Percentiles rank a stretch among this genome's conserved stretches.
Evolutionary conservation across 1,284 basidiomycete genomes (phyloP).

Genomic region (Pseudozyma tsukubaensis): DNA sequence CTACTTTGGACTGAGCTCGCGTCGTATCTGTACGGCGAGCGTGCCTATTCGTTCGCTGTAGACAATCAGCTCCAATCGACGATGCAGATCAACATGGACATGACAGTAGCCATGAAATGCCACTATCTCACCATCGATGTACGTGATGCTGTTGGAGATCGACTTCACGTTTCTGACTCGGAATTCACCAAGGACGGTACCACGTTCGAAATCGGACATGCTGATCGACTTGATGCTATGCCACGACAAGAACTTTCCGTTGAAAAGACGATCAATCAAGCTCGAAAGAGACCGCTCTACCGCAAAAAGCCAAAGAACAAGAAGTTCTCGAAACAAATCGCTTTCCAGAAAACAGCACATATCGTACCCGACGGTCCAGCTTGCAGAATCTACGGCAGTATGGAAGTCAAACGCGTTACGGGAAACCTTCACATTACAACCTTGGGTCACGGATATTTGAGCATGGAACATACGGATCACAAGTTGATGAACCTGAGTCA

Average conservation of each 20-base stretch:
- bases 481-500: slow-evolving; percentile 89
- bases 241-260: slow-evolving; percentile 59
- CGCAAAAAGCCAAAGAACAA: slow-evolving; percentile 39
- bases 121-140: slow-evolving; percentile 82
- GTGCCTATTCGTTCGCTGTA: slow-evolving; percentile 68
- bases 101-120: slow-evolving; percentile 66
- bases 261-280: slow-evolving; percentile 48
- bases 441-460: slow-evolving; percentile 91
- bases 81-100: slow-evolving; percentile 67
- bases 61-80: slow-evolving; percentile 51
- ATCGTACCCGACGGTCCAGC: slow-evolving; percentile 72
- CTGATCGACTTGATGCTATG: slow-evolving; percentile 75
- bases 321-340: slow-evolving; percentile 72
- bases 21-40: slow-evolving; percentile 91
- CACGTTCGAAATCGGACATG: slow-evolving; percentile 84
- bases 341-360: slow-evolving; percentile 65
- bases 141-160: slow-evolving; percentile 89
- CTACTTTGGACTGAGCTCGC: slow-evolving; percentile 86
- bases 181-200: slow-evolving; percentile 82
- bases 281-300: slow-evolving; percentile 39
- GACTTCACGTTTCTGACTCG: slow-evolving; percentile 81
- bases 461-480: slow-evolving; percentile 87
- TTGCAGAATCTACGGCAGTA: slow-evolving; percentile 85
- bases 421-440: slow-evolving; percentile 77
- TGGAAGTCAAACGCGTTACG: slow-evolving; percentile 89